Evolutionary conservation across 2,329 filamentous ascomycete genomes (phyloP).

Genomic region (Trichoderma sp.): DNA sequence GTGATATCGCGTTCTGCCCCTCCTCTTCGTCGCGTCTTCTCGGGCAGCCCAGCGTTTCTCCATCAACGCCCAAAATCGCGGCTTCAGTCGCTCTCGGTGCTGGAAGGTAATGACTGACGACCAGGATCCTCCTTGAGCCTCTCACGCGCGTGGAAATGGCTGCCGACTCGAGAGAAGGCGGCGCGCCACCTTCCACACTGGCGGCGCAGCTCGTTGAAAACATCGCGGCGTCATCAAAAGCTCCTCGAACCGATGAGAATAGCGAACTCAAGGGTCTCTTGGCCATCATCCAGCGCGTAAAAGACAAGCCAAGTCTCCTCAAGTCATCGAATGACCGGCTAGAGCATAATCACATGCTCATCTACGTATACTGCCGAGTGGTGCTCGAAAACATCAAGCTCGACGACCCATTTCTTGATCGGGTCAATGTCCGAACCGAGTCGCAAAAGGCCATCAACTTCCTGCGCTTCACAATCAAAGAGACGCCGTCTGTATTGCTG

Average conservation of each 20-base stretch:
- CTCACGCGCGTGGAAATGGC: slow-evolving; percentile 29
- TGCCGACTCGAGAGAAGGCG: slow-evolving; percentile 31
- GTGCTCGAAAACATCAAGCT: slow-evolving; percentile 70
- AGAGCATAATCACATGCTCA: slow-evolving; percentile 79
- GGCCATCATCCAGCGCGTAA: slow-evolving; percentile 56
- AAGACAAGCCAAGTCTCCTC: slow-evolving; percentile 55
- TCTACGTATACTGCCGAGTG: slow-evolving; percentile 80
- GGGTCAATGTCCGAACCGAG: slow-evolving; percentile 58
- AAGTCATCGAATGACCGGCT: slow-evolving; percentile 66
- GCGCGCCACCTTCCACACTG: slow-evolving; percentile 73
- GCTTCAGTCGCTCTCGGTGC: slow-evolving; percentile 33
- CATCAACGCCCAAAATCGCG: not conserved
- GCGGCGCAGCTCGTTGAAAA: slow-evolving; percentile 86
- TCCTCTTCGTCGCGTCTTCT: slow-evolving; percentile 30
- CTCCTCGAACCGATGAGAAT: slow-evolving; percentile 65
- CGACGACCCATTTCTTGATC: slow-evolving; percentile 68
- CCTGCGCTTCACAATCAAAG: slow-evolving; percentile 71
- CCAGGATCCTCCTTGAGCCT: slow-evolving; percentile 31
- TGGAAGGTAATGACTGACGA: slow-evolving; percentile 38
- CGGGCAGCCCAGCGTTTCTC: not conserved
- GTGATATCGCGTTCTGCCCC: slow-evolving; percentile 33
- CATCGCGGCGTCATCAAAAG: slow-evolving; percentile 66
- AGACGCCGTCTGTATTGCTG: slow-evolving; percentile 70
- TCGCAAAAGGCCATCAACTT: slow-evolving; percentile 76
- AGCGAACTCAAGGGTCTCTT: slow-evolving; percentile 75